Percentiles rank a stretch among this genome's conserved stretches.
Conservation (phyloP, 805 yeast species). For the Lipomyces anomalus region DNA sequence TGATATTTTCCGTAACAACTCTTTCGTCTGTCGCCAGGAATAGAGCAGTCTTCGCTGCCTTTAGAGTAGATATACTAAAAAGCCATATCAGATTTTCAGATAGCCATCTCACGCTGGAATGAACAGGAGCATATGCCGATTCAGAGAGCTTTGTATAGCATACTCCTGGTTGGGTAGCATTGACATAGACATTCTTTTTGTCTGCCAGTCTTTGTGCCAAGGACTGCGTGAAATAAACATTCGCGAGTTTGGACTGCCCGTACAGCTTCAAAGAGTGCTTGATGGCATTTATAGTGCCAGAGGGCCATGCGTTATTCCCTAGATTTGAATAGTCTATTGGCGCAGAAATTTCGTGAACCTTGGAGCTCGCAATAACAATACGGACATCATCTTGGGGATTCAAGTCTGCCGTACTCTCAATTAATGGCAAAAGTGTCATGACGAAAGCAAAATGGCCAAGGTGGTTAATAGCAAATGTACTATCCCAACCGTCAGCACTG, state of each 20-base stretch:
- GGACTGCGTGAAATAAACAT: conserved; percentile 12
- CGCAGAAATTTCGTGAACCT: conserved; percentile 3
- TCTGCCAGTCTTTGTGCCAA: conserved; percentile 8
- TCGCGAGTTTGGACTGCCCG: conserved; percentile 21
- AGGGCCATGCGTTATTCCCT: conserved; percentile 2
- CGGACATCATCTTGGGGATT: conserved; percentile 13
- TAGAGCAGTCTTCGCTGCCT: conserved; percentile 19
- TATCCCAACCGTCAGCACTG: conserved; percentile 19
- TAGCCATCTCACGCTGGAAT: conserved; percentile 5
- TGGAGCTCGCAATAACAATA: conserved; percentile 15
- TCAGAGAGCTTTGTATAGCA: conserved; percentile 16
- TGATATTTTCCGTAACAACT: conserved; percentile 4
- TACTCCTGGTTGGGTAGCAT: conserved; percentile 22
- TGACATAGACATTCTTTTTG: conserved; percentile 14
- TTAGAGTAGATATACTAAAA: conserved; percentile 13
- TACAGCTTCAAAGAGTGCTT: conserved; percentile 12
- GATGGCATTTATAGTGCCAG: conserved; percentile 4
- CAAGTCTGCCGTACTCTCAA: conserved; percentile 10
- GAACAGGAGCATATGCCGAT: conserved; percentile 13
- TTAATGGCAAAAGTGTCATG: conserved; percentile 17
- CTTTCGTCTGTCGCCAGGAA: conserved; percentile 12
- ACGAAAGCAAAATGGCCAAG: conserved; percentile 24
- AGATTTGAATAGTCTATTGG: conserved; percentile 12
- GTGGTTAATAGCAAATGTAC: conserved; percentile 19
- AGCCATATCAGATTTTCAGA: conserved; percentile 10